Percentiles rank a stretch among this genome's conserved stretches.
Conservation (phyloP, 257 asterid genomes). For the Henckelia pumila region DNA sequence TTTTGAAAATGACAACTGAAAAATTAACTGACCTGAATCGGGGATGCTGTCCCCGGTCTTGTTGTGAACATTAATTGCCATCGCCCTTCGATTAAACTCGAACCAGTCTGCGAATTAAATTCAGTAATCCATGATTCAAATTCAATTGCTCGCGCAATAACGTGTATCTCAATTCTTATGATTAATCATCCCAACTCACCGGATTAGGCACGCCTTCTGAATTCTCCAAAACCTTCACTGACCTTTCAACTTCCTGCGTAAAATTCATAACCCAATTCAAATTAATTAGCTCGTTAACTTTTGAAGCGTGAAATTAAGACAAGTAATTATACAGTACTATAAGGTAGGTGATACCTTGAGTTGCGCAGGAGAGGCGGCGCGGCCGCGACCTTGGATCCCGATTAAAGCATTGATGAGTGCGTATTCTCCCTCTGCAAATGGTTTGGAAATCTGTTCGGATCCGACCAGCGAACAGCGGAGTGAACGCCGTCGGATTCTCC, state of each 20-base stretch:
- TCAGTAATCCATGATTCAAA: background rate
- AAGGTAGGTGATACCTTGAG: slow-evolving; percentile 63
- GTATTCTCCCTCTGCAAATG: slow-evolving; percentile 53
- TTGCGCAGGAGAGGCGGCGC: slow-evolving; percentile 65
- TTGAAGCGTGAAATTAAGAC: background rate
- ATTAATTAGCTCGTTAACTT: no score
- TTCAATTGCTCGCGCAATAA: background rate
- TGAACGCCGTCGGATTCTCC: no score
- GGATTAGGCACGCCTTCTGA: slow-evolving; percentile 70
- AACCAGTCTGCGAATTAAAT: slow-evolving; percentile 55
- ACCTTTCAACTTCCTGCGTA: slow-evolving; percentile 76
- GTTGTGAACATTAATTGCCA: slow-evolving; percentile 98
- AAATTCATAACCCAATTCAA: background rate
- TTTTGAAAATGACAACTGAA: no score
- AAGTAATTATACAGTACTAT: no score
- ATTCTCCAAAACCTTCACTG: slow-evolving; percentile 72
- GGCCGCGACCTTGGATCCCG: slow-evolving; percentile 91
- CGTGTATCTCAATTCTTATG: background rate
- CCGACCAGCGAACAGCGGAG: slow-evolving; percentile 37
- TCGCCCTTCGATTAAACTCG: slow-evolving; percentile 82
- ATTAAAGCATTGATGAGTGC: slow-evolving; percentile 65
- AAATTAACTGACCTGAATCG: no score
- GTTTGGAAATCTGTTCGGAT: slow-evolving; percentile 29
- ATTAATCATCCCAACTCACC: slow-evolving; percentile 37
- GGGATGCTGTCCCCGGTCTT: slow-evolving; percentile 90